Evolutionary conservation across 163 green algal species (phyloP).

Genomic region (Coccomyxa subellipsoidea): DNA sequence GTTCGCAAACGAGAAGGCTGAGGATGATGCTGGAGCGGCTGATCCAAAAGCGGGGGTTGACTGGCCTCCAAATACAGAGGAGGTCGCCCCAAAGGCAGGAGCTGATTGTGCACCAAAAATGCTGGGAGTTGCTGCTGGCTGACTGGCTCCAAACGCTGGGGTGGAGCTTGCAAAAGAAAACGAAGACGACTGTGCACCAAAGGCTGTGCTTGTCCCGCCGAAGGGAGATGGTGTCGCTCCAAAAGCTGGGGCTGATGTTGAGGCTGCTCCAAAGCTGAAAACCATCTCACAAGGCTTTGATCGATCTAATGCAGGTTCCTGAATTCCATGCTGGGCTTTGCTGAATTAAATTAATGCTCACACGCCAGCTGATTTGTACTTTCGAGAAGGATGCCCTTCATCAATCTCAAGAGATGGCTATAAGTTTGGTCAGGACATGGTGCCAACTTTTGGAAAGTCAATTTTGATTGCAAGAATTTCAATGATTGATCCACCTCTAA

Average conservation of each 20-base stretch:
- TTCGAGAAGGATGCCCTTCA: neutral
- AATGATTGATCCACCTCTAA: too few species aligned
- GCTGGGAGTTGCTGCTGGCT: neutral
- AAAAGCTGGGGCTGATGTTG: slow-evolving; percentile 6
- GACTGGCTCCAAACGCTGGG: slow-evolving; percentile 6
- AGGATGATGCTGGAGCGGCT: neutral
- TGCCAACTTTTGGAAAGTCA: neutral
- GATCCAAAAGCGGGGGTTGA: neutral
- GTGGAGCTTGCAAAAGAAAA: neutral
- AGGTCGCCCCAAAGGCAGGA: slow-evolving; percentile 20
- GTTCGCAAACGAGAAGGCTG: slow-evolving; percentile 23
- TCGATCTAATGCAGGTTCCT: too few species aligned
- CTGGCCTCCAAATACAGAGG: neutral
- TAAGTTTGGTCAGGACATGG: neutral
- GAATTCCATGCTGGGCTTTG: too few species aligned
- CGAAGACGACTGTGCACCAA: slow-evolving; percentile 12
- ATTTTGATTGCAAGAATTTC: too few species aligned
- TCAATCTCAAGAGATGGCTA: neutral
- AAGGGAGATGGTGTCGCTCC: slow-evolving; percentile 3
- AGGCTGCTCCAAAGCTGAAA: slow-evolving; percentile 15
- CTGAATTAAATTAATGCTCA: too few species aligned
- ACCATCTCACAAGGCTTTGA: slow-evolving; percentile 11
- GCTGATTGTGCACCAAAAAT: slow-evolving; percentile 11
- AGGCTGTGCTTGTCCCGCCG: slow-evolving; percentile 12
- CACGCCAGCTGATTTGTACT: too few species aligned